Conservation (phyloP, 176 grass and related monocot species). For the Phoenix dactylifera region DNA sequence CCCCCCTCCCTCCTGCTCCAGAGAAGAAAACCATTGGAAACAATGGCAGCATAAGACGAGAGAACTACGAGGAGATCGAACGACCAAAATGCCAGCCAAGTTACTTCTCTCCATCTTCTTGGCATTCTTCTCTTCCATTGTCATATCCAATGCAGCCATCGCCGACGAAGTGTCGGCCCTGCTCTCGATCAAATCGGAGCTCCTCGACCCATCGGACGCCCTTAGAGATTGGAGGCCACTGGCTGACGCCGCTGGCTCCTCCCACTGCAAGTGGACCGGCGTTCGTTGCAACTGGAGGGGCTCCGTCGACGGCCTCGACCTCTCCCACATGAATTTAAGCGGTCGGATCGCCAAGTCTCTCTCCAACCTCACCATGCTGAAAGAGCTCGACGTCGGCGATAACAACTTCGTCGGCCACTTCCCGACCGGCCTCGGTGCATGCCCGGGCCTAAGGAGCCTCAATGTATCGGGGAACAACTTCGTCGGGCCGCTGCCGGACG, state of each 20-base stretch:
- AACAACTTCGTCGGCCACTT: conserved; percentile 77
- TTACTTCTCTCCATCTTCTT: not conserved
- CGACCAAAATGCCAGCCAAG: not conserved
- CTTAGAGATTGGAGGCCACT: conserved; percentile 45
- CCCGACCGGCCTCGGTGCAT: conserved; percentile 52
- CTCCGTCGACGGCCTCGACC: conserved; percentile 60
- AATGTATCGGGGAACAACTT: conserved; percentile 94
- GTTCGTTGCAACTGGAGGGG: conserved; percentile 45
- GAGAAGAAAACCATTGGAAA: not conserved
- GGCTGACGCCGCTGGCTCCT: not conserved
- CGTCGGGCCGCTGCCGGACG: conserved; percentile 57
- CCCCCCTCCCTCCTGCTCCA: not conserved
- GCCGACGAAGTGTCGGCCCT: conserved; percentile 37
- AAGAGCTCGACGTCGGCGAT: conserved; percentile 67
- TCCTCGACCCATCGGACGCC: conserved; percentile 46
- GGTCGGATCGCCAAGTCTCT: conserved; percentile 38
- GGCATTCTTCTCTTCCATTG: conserved; percentile 2
- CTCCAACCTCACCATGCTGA: conserved; percentile 38
- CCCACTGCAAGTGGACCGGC: conserved; percentile 66
- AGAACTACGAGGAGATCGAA: not conserved
- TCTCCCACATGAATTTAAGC: conserved; percentile 69
- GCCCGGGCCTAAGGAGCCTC: conserved; percentile 31
- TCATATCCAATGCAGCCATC: not conserved
- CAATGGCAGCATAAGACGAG: not conserved
- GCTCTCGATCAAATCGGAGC: conserved; percentile 52